Percentiles rank a stretch among this genome's conserved stretches.
phyloP scores from a whole-genome alignment of 2,329 filamentous ascomycete species.

The Ophiocordyceps sinensis region DNA sequence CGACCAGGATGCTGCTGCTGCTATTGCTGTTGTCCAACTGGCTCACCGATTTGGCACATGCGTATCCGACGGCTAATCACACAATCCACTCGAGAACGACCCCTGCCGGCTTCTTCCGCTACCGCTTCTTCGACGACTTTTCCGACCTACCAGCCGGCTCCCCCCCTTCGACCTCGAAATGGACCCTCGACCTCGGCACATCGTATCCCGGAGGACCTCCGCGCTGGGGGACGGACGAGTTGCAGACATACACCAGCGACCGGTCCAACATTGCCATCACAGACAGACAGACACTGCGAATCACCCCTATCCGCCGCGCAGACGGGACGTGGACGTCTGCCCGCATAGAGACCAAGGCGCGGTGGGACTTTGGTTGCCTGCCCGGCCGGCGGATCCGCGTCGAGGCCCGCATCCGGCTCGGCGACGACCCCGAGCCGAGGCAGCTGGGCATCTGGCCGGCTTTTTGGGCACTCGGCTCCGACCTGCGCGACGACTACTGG shows the following conservation, averaged over 20 bases:
- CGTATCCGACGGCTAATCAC: no score
- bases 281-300: constrained; percentile 19
- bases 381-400: constrained; percentile 20
- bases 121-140: constrained; percentile 17
- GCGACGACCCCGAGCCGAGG: constrained; percentile 8
- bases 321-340: constrained; percentile 25
- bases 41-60: neutral
- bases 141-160: neutral
- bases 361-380: constrained; percentile 19
- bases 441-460: constrained; percentile 31
- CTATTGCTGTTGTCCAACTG: neutral
- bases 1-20: no score
- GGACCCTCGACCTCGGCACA: constrained; percentile 29
- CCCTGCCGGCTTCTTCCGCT: constrained; percentile 7
- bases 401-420: constrained; percentile 23
- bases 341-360: constrained; percentile 23
- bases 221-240: constrained; percentile 34
- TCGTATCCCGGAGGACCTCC: constrained; percentile 28
- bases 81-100: neutral
- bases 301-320: constrained; percentile 15
- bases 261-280: constrained; percentile 25
- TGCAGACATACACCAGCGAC: constrained; percentile 28
- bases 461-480: constrained; percentile 28
- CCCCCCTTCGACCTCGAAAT: constrained; percentile 23
- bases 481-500: constrained; percentile 20